Evolutionary conservation across 371 early-diverging fungal species (phyloP).

Genomic region (Rhizopus arrhizus): DNA sequence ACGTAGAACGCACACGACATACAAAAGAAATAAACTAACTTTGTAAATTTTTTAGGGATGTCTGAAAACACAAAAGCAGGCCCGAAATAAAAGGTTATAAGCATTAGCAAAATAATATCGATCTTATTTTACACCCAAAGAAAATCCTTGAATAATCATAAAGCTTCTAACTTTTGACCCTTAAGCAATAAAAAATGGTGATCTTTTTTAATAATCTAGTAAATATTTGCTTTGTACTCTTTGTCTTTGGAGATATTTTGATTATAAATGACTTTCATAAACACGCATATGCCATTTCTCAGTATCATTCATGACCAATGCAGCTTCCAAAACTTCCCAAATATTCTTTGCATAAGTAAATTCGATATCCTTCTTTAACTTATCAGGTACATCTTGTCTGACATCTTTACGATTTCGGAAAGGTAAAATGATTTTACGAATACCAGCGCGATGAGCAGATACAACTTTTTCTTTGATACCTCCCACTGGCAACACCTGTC

Average conservation of each 20-base stretch:
- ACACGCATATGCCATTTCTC: slow-evolving; percentile 34
- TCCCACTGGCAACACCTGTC: slow-evolving; percentile 83
- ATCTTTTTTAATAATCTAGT: no score
- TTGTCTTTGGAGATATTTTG: background rate
- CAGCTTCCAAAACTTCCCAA: slow-evolving; percentile 69
- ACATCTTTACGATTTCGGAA: slow-evolving; percentile 64
- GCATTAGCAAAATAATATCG: no score
- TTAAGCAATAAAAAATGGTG: no score
- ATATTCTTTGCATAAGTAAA: slow-evolving; percentile 72
- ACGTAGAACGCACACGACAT: background rate
- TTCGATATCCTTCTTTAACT: slow-evolving; percentile 68
- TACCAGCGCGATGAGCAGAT: slow-evolving; percentile 82
- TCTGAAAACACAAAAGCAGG: background rate
- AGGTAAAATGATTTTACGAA: slow-evolving; percentile 65
- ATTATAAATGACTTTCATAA: slow-evolving; percentile 37
- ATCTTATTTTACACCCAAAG: no score
- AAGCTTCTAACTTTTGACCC: background rate
- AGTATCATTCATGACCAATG: slow-evolving; percentile 42
- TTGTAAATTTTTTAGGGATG: background rate
- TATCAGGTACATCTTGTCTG: slow-evolving; percentile 68
- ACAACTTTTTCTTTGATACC: slow-evolving; percentile 87
- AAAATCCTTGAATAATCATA: no score
- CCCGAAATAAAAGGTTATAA: no score
- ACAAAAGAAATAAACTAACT: background rate
- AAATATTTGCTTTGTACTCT: no score